These are phyloP conservation scores for Ramicandelaber brevisporus DNA, from an alignment of 192 early-diverging fungal genomes.

Conservation along the genomic window DNA sequence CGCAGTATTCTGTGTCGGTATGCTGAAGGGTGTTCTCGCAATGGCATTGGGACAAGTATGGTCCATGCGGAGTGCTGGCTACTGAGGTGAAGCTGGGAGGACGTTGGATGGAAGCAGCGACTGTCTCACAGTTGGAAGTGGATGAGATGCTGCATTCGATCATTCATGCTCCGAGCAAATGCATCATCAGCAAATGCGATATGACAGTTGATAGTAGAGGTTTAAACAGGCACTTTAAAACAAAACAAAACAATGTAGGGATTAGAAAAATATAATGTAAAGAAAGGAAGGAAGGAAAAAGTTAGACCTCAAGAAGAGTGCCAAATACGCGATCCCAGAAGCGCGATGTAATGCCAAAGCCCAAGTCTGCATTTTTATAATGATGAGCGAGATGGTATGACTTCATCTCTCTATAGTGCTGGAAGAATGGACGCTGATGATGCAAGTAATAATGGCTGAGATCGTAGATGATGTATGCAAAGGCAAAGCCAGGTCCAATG, in stretches of 20 bases:
- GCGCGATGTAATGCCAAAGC: constrained; percentile 77
- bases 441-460: constrained; percentile 86
- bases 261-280: neutral
- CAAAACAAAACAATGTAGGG: neutral
- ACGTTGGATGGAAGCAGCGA: too few species aligned
- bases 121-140: too few species aligned
- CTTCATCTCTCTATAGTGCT: constrained; percentile 68
- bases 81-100: too few species aligned
- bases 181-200: too few species aligned
- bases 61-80: too few species aligned
- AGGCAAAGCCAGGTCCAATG: constrained; percentile 39
- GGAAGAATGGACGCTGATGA: constrained; percentile 48
- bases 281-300: neutral
- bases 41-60: too few species aligned
- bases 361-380: constrained; percentile 68
- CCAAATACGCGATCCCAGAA: constrained; percentile 70
- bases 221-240: neutral
- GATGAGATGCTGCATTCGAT: too few species aligned
- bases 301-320: constrained; percentile 10
- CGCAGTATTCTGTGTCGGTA: too few species aligned
- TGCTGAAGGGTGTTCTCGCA: too few species aligned
- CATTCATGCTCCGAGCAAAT: too few species aligned
- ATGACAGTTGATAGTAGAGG: neutral
- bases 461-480: constrained; percentile 83
- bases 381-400: constrained; percentile 88